These are phyloP conservation scores for Colletotrichum eleusines DNA, from an alignment of 2,329 filamentous ascomycete species.

Conservation along the genomic window DNA sequence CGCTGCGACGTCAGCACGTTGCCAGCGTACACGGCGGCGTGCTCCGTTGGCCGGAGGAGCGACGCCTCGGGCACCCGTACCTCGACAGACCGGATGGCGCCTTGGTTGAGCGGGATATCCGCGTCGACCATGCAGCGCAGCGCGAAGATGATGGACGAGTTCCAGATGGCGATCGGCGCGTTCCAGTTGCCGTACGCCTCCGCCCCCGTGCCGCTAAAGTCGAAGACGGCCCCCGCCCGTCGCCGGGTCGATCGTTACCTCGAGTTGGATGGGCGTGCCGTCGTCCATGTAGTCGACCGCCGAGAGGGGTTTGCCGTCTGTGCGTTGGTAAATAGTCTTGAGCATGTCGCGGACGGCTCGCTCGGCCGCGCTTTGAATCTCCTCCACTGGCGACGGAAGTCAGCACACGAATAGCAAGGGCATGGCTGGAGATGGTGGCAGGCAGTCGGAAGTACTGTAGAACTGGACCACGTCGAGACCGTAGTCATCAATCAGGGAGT, in stretches of 20 bases:
- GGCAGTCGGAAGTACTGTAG: slow-evolving; percentile 45
- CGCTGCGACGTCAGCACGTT: slow-evolving; percentile 52
- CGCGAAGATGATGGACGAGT: slow-evolving; percentile 51
- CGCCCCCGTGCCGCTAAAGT: slow-evolving; percentile 49
- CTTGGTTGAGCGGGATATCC: slow-evolving; percentile 52
- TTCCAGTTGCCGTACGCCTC: slow-evolving; percentile 50
- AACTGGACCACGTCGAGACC: slow-evolving; percentile 78
- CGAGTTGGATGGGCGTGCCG: slow-evolving; percentile 80
- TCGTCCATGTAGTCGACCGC: slow-evolving; percentile 91
- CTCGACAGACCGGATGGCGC: slow-evolving; percentile 79
- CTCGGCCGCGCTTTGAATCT: slow-evolving; percentile 85
- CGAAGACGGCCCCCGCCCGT: slow-evolving; percentile 81
- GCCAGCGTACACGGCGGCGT: slow-evolving; percentile 51
- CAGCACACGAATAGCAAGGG: not conserved
- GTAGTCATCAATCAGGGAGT: slow-evolving; percentile 78
- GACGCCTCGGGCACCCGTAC: slow-evolving; percentile 77
- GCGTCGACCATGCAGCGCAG: slow-evolving; percentile 50
- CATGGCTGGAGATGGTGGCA: not conserved
- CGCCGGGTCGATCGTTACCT: slow-evolving; percentile 78
- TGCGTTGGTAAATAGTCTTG: slow-evolving; percentile 76
- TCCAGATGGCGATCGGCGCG: slow-evolving; percentile 49
- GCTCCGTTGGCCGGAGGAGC: slow-evolving; percentile 50
- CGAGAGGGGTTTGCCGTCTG: slow-evolving; percentile 77
- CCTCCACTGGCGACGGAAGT: slow-evolving; percentile 63
- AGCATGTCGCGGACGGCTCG: slow-evolving; percentile 79